Evolutionary conservation across 2,329 filamentous ascomycete genomes (phyloP).

Genomic region (Cladosporium colombiae): DNA sequence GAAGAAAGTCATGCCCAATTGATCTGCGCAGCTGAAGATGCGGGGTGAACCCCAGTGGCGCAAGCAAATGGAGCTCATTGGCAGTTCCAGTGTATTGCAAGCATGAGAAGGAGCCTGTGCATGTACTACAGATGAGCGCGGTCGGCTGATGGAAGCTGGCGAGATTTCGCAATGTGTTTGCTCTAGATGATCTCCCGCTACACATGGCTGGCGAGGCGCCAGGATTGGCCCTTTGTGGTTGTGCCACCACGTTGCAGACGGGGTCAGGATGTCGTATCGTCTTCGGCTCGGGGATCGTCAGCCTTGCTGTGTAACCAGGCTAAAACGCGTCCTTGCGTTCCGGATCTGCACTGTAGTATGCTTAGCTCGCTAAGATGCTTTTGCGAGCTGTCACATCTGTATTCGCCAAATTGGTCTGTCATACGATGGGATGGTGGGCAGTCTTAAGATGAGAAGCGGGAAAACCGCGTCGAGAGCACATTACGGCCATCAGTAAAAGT

Average conservation of each 20-base stretch:
- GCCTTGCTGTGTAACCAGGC: not conserved
- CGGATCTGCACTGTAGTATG: not conserved
- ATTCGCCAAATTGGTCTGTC: not conserved
- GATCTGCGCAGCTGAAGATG: conserved; percentile 5
- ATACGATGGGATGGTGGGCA: not conserved
- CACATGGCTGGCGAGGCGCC: not conserved
- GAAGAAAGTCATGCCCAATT: not conserved
- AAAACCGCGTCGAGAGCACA: not conserved
- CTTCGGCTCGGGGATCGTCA: not conserved
- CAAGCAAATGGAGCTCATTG: not conserved
- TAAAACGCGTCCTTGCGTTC: not conserved
- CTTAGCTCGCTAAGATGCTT: not conserved
- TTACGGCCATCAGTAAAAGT: not conserved
- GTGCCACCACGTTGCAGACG: not conserved
- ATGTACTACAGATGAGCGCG: not conserved
- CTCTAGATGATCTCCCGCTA: not conserved
- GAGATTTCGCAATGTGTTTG: not conserved
- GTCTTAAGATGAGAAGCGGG: not conserved
- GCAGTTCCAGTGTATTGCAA: not conserved
- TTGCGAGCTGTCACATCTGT: not conserved
- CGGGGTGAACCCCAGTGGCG: not conserved
- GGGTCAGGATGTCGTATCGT: not conserved
- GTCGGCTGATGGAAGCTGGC: not conserved
- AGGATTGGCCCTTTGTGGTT: not conserved
- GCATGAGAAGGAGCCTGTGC: too few species aligned